Conservation (phyloP, 1,139 yeast species). For the Diutina ranongensis region DNA sequence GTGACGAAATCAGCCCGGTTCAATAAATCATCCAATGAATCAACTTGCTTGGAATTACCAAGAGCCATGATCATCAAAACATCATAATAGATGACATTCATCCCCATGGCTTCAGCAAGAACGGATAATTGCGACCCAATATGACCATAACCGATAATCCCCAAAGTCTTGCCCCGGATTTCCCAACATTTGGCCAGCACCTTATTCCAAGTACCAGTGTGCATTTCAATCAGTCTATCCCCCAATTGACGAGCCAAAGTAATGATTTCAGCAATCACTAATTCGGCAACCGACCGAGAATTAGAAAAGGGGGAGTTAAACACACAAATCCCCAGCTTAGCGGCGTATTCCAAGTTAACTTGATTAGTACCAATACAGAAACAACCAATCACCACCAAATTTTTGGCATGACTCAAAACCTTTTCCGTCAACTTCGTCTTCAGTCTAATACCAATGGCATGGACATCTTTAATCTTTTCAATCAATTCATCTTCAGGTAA, state of each 20-base stretch:
- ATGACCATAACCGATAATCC: constrained; percentile 96
- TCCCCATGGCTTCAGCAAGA: constrained; percentile 95
- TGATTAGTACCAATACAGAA: constrained; percentile 99
- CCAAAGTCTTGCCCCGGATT: constrained; percentile 96
- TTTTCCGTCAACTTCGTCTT: constrained; percentile 81
- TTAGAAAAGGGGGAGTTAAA: constrained; percentile 98
- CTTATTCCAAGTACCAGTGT: constrained; percentile 97
- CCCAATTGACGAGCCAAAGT: constrained; percentile 93
- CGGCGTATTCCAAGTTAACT: constrained; percentile 88
- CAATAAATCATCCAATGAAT: constrained; percentile 73
- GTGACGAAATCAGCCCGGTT: constrained; percentile 78
- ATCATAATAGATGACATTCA: constrained; percentile 93
- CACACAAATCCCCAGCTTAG: constrained; percentile 87
- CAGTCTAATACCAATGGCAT: constrained; percentile 96
- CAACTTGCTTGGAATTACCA: constrained; percentile 94
- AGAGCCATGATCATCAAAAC: constrained; percentile 87
- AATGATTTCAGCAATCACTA: constrained; percentile 91
- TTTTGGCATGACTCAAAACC: constrained; percentile 74
- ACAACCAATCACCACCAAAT: constrained; percentile 88
- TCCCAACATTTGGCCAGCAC: constrained; percentile 96
- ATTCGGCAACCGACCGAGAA: constrained; percentile 97
- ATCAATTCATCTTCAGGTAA: constrained; percentile 88
- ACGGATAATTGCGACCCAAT: constrained; percentile 96
- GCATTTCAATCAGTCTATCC: constrained; percentile 93
- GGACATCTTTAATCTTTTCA: constrained; percentile 87